These are phyloP conservation scores for Xylaria hypoxylon DNA, from an alignment of 2,329 filamentous ascomycete genomes.

Conservation along the genomic window DNA sequence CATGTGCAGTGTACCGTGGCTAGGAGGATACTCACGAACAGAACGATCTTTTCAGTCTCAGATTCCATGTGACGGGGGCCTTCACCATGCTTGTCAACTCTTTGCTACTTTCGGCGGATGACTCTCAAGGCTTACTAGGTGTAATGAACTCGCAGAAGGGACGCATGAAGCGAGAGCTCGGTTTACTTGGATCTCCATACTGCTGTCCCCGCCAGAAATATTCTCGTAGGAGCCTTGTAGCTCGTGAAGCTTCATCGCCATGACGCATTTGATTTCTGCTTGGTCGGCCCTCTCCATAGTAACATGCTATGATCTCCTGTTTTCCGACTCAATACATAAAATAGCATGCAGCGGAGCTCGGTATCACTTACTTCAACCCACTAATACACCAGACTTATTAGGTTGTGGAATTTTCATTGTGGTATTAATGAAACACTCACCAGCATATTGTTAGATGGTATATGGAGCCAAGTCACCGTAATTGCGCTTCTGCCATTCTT, in stretches of 20 bases:
- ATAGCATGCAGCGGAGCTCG: background rate
- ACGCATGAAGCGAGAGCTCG: constrained; percentile 34
- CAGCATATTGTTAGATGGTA: constrained; percentile 32
- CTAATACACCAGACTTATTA: constrained; percentile 8
- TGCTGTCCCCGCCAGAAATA: constrained; percentile 30
- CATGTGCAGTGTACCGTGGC: too few relatives aligned
- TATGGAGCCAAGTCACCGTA: constrained; percentile 22
- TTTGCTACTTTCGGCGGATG: background rate
- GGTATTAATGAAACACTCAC: background rate
- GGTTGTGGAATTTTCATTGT: background rate
- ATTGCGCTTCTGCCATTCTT: too few relatives aligned
- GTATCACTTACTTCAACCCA: constrained; percentile 24
- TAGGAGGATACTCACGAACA: constrained; percentile 19
- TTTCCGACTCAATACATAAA: background rate
- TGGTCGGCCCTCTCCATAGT: constrained; percentile 24
- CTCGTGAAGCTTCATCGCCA: constrained; percentile 7
- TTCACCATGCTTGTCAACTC: background rate
- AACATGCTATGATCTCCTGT: constrained; percentile 25
- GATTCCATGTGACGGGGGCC: background rate
- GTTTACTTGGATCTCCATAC: constrained; percentile 17
- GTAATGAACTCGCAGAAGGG: constrained; percentile 29
- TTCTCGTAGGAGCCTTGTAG: constrained; percentile 19
- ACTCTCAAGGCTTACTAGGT: constrained; percentile 29
- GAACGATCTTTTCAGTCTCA: constrained; percentile 12
- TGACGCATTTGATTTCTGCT: constrained; percentile 17